phyloP scores from a whole-genome alignment of 2,329 filamentous ascomycete genomes.

The Ceratocystis destructans region DNA sequence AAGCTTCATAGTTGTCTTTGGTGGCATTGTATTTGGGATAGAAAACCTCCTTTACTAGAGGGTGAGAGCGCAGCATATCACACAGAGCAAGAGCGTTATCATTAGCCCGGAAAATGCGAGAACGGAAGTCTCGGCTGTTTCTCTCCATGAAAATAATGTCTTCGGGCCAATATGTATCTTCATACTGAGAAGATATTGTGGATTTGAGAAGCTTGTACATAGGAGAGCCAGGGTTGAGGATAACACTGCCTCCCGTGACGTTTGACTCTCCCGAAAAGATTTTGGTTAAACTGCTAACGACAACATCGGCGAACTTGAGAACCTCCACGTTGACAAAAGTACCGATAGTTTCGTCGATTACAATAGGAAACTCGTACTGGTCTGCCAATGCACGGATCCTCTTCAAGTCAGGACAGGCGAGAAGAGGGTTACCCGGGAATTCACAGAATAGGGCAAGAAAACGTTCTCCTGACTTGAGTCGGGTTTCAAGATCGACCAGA shows the following conservation, averaged over 20 bases:
- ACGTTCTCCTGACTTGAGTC: constrained; percentile 56
- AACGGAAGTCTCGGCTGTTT: constrained; percentile 84
- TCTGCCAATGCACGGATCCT: constrained; percentile 73
- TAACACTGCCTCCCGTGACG: constrained; percentile 80
- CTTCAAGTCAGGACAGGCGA: constrained; percentile 68
- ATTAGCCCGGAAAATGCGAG: constrained; percentile 73
- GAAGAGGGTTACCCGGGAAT: constrained; percentile 82
- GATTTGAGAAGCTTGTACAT: constrained; percentile 59
- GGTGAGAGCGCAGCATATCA: constrained; percentile 48
- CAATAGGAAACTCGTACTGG: constrained; percentile 72
- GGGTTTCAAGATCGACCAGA: constrained; percentile 66
- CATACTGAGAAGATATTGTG: constrained; percentile 51
- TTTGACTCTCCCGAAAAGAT: constrained; percentile 96
- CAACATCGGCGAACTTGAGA: constrained; percentile 73
- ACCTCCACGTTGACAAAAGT: constrained; percentile 96
- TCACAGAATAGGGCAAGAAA: constrained; percentile 84
- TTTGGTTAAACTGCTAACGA: constrained; percentile 91
- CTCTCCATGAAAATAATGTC: constrained; percentile 90
- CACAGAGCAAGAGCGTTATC: constrained; percentile 72
- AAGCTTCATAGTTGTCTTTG: constrained; percentile 61
- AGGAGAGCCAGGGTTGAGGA: constrained; percentile 50
- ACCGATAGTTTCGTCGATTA: constrained; percentile 91
- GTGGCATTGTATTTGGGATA: constrained; percentile 74
- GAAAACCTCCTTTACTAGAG: constrained; percentile 60
- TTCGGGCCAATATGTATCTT: constrained; percentile 89